Evolutionary conservation across 1,139 yeast genomes (phyloP).

Genomic region (Protomyces pachydermus): DNA sequence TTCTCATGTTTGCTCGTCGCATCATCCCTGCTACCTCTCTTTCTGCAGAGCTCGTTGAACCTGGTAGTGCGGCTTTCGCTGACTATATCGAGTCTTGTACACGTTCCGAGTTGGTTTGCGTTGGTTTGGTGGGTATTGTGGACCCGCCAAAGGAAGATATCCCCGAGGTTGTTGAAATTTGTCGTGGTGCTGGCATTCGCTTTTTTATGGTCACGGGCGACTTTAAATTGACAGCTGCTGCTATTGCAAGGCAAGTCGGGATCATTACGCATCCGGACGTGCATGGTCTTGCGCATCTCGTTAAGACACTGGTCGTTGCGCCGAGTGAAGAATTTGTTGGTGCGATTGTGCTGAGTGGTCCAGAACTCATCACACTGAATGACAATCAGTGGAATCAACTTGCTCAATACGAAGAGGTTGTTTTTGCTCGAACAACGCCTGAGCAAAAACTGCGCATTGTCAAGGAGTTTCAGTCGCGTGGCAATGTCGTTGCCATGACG

Average conservation of each 20-base stretch:
- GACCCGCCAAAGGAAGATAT: conserved; percentile 52
- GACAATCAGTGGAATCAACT: conserved; percentile 47
- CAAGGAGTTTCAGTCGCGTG: conserved; percentile 48
- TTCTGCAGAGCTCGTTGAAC: conserved; percentile 5
- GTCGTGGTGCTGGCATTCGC: conserved; percentile 50
- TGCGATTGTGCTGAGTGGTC: conserved; percentile 44
- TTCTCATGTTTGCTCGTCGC: conserved; percentile 40
- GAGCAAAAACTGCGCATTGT: conserved; percentile 51
- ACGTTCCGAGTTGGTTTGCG: conserved; percentile 36
- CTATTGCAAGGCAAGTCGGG: conserved; percentile 50
- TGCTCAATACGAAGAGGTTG: conserved; percentile 44
- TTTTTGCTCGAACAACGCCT: conserved; percentile 53
- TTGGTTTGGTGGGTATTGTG: conserved; percentile 49
- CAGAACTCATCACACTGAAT: conserved; percentile 41
- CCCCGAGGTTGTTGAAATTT: conserved; percentile 42
- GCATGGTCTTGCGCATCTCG: conserved; percentile 36
- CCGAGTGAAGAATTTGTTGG: conserved; percentile 36
- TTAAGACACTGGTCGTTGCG: conserved; percentile 27
- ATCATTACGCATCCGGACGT: conserved; percentile 38
- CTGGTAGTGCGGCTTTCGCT: conserved; percentile 27
- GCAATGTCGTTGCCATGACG: conserved; percentile 61
- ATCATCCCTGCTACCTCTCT: conserved; percentile 2
- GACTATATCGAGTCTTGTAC: conserved; percentile 30
- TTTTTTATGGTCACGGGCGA: conserved; percentile 55
- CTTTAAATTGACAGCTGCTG: conserved; percentile 50